Conservation (phyloP, 2,329 filamentous ascomycete species). For the Knufia petricola region DNA sequence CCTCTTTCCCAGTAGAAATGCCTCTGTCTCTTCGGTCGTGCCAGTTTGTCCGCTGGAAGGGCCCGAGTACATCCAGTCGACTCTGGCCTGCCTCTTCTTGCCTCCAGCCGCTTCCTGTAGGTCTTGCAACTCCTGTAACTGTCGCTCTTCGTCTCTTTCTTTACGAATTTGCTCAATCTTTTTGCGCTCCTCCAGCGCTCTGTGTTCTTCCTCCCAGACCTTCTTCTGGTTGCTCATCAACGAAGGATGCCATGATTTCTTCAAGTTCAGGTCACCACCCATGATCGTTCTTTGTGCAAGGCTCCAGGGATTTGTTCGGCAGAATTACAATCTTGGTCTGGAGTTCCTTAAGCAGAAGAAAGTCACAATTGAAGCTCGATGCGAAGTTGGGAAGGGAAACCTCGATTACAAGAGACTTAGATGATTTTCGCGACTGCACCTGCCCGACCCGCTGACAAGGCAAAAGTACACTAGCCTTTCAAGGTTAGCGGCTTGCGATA, state of each 20-base stretch:
- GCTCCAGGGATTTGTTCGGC: neutral
- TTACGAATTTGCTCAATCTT: constrained; percentile 83
- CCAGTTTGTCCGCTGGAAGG: constrained; percentile 67
- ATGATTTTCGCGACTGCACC: neutral
- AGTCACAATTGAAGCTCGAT: no score
- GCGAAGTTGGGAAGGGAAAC: neutral
- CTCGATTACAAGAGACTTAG: neutral
- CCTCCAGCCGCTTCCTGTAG: constrained; percentile 85
- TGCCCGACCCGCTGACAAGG: no score
- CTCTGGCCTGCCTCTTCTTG: constrained; percentile 65
- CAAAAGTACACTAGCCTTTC: no score
- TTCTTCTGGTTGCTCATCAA: constrained; percentile 81
- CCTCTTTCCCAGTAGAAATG: constrained; percentile 83
- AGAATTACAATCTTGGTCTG: no score
- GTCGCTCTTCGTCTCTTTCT: constrained; percentile 86
- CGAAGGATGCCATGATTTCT: constrained; percentile 77
- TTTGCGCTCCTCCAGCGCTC: constrained; percentile 89
- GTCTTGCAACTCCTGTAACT: constrained; percentile 81
- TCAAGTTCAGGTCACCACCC: constrained; percentile 79
- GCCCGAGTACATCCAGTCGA: constrained; percentile 98
- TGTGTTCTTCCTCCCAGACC: constrained; percentile 86
- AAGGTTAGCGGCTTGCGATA: neutral
- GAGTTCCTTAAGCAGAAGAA: no score
- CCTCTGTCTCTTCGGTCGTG: constrained; percentile 80
- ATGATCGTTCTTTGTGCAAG: constrained; percentile 47